Conservation (phyloP, 139 green algal genomes). For the Trebouxia sp. region DNA sequence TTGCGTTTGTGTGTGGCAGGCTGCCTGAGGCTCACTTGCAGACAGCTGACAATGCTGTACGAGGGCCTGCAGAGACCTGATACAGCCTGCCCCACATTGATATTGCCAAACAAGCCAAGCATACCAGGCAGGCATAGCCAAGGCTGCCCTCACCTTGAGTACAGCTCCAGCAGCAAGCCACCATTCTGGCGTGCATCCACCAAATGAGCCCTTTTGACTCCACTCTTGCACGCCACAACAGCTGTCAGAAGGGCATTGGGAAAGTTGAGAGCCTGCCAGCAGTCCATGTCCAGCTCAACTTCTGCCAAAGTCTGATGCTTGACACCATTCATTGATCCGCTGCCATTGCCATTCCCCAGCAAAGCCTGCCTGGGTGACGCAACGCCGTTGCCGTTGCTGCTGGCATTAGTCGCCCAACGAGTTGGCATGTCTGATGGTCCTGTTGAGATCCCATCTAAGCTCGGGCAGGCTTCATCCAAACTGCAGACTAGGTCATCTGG, state of each 20-base stretch:
- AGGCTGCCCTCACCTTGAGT: conserved; percentile 57
- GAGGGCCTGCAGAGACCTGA: too few relatives aligned
- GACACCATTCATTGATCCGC: neutral
- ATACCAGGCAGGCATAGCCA: neutral
- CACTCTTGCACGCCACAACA: conserved; percentile 53
- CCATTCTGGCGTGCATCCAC: conserved; percentile 78
- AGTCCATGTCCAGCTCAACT: conserved; percentile 54
- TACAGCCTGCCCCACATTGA: too few relatives aligned
- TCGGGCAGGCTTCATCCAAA: neutral
- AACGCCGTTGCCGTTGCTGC: neutral
- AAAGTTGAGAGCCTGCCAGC: conserved; percentile 49
- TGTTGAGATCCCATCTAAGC: neutral
- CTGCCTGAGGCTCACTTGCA: neutral
- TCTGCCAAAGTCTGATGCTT: conserved; percentile 11
- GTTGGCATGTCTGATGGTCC: neutral
- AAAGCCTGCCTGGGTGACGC: neutral
- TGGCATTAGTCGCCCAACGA: neutral
- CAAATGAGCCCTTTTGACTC: conserved; percentile 79
- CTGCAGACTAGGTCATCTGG: neutral
- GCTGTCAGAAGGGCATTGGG: conserved; percentile 48
- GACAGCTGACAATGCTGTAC: too few relatives aligned
- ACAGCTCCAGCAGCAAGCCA: conserved; percentile 92
- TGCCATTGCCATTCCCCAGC: neutral
- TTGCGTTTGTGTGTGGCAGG: neutral
- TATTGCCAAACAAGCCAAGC: too few relatives aligned